Evolutionary conservation across 1,284 basidiomycete genomes (phyloP).

Genomic region (Malassezia cuniculi): DNA sequence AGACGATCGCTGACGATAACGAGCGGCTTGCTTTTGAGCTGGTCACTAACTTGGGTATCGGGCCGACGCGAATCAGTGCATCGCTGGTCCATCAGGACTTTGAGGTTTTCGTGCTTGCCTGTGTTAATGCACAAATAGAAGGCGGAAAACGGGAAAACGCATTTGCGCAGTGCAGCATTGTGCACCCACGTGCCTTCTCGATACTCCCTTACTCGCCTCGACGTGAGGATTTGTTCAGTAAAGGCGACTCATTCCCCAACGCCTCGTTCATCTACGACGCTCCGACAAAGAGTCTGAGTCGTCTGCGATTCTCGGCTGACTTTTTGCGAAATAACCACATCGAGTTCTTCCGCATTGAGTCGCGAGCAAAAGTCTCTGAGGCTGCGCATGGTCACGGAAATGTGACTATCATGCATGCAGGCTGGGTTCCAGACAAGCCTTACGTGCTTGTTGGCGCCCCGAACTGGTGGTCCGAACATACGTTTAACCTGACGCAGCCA

Average conservation of each 20-base stretch:
- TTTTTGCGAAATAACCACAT: constrained; percentile 17
- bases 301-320: constrained; percentile 18
- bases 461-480: constrained; percentile 6
- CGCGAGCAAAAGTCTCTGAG: no score
- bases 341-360: constrained; percentile 25
- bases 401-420: constrained; percentile 18
- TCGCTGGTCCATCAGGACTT: constrained; percentile 15
- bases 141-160: no score
- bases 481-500: constrained; percentile 7
- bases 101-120: constrained; percentile 22
- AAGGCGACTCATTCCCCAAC: constrained; percentile 13
- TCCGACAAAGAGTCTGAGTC: constrained; percentile 18
- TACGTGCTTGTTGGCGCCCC: constrained; percentile 4
- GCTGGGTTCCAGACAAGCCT: constrained; percentile 17
- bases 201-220: constrained; percentile 14
- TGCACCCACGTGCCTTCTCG: constrained; percentile 8
- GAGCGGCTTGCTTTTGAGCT: constrained; percentile 23
- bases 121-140: constrained; percentile 1
- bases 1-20: constrained; percentile 4
- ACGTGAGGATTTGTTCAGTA: not conserved
- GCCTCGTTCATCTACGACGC: constrained; percentile 21
- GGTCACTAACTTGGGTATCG: constrained; percentile 30
- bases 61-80: constrained; percentile 18
- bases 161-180: constrained; percentile 5
- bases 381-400: no score